phyloP scores from a whole-genome alignment of 1,139 yeast genomes.

The Hanseniaspora gamundiae region DNA sequence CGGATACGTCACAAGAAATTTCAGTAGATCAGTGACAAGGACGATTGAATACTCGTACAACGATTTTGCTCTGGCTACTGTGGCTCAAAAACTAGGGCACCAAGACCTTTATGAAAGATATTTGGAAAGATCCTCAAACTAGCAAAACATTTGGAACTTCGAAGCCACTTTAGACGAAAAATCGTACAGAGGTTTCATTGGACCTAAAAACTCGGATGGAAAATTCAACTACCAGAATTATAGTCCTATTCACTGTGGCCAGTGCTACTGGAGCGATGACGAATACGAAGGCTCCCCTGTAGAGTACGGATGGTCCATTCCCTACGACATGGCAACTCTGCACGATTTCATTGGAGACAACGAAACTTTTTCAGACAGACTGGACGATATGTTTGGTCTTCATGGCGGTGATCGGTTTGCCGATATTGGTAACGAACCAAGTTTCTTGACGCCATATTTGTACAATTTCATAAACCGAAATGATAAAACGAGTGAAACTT shows the following conservation, averaged over 20 bases:
- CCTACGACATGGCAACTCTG: conserved; percentile 27
- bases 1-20: conserved; percentile 26
- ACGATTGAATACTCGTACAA: conserved; percentile 32
- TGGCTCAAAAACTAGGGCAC: conserved; percentile 27
- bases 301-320: conserved; percentile 29
- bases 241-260: conserved; percentile 25
- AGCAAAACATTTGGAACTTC: conserved; percentile 31
- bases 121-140: conserved; percentile 27
- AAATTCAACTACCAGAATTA: conserved; percentile 20
- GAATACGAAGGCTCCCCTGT: conserved; percentile 26
- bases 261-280: conserved; percentile 28
- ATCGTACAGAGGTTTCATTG: conserved; percentile 27
- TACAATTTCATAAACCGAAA: conserved; percentile 26
- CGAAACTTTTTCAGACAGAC: conserved; percentile 22
- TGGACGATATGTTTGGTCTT: conserved; percentile 30
- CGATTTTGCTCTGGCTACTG: conserved; percentile 29
- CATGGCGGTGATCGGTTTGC: conserved; percentile 25
- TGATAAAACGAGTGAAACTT: conserved; percentile 26
- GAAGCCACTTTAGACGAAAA: conserved; percentile 18
- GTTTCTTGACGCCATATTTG: conserved; percentile 27
- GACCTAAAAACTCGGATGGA: conserved; percentile 28
- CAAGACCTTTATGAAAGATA: conserved; percentile 23
- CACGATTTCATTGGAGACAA: conserved; percentile 23
- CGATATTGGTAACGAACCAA: conserved; percentile 30
- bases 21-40: conserved; percentile 28